A percentile compares a stretch with the other conserved stretches of the same genome.
Evolutionary conservation across 306 rosid species (phyloP).

Genomic region (Phaseolus lunatus): DNA sequence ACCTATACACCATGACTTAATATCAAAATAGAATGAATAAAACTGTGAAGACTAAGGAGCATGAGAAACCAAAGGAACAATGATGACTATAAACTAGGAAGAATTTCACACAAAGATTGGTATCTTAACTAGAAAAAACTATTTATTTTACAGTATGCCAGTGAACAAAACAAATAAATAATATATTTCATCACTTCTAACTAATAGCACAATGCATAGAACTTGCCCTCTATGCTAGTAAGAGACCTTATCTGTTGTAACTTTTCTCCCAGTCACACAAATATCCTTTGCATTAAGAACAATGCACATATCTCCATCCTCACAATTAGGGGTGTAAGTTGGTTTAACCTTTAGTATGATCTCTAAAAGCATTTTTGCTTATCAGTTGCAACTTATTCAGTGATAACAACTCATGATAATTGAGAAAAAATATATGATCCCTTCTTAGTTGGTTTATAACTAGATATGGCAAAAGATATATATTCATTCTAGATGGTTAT

Average conservation of each 20-base stretch:
- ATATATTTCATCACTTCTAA: constrained; percentile 13
- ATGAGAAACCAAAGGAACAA: constrained; percentile 29
- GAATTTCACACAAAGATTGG: constrained; percentile 4
- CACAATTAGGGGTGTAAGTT: constrained; percentile 86
- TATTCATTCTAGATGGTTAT: background rate
- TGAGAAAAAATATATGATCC: constrained; percentile 14
- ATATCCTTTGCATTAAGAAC: constrained; percentile 95
- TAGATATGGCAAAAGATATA: constrained; percentile 11
- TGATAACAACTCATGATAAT: background rate
- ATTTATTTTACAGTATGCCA: constrained; percentile 23
- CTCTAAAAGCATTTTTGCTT: background rate
- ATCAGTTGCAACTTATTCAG: constrained; percentile 18
- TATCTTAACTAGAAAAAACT: constrained; percentile 36
- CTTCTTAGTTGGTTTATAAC: constrained; percentile 14
- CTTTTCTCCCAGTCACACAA: constrained; percentile 86
- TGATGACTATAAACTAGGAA: constrained; percentile 15
- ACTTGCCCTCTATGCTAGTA: constrained; percentile 96
- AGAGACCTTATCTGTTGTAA: constrained; percentile 83
- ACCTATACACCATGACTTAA: too few relatives aligned
- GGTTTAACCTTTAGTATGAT: constrained; percentile 83
- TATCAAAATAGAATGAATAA: too few relatives aligned
- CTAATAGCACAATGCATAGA: constrained; percentile 15
- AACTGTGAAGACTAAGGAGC: background rate
- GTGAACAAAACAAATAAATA: background rate
- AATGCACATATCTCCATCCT: constrained; percentile 95